Percentiles rank a stretch among this genome's conserved stretches.
Conservation (phyloP, 2,329 filamentous ascomycete genomes). For the Cadophora sp. region DNA sequence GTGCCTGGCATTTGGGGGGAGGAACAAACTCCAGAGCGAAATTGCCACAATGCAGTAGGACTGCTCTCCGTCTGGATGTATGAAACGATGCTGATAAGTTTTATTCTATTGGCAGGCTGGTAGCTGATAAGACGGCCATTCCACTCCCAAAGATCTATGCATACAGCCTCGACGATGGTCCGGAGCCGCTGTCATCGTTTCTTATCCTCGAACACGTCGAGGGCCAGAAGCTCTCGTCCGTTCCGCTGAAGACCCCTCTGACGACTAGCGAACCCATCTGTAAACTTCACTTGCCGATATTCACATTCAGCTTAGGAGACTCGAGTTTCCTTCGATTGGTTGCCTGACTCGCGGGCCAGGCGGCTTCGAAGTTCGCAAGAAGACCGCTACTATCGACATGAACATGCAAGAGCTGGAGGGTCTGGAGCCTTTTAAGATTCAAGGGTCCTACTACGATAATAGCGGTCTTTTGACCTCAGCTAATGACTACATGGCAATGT, state of each 20-base stretch:
- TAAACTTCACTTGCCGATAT: slow-evolving; percentile 36
- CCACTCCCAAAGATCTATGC: slow-evolving; percentile 37
- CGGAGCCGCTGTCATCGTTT: slow-evolving; percentile 35
- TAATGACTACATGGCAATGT: slow-evolving; percentile 37
- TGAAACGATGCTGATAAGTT: slow-evolving; percentile 20
- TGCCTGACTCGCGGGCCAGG: slow-evolving; percentile 24
- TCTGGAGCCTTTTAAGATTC: slow-evolving; percentile 34
- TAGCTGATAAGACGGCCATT: slow-evolving; percentile 33
- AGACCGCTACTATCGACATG: slow-evolving; percentile 31
- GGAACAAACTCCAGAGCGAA: slow-evolving; percentile 37
- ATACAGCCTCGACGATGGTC: slow-evolving; percentile 29
- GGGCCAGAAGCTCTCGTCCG: slow-evolving; percentile 31
- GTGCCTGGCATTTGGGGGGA: slow-evolving; percentile 27
- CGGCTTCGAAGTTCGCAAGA: slow-evolving; percentile 27
- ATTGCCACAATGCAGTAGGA: slow-evolving; percentile 35
- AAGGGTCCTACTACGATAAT: slow-evolving; percentile 26
- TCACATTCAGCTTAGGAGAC: slow-evolving; percentile 34
- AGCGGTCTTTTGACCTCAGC: slow-evolving; percentile 32
- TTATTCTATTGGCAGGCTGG: slow-evolving; percentile 22
- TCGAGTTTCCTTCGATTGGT: slow-evolving; percentile 35
- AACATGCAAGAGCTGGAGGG: slow-evolving; percentile 42
- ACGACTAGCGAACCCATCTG: slow-evolving; percentile 28
- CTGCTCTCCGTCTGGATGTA: slow-evolving; percentile 18
- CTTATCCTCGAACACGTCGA: slow-evolving; percentile 39
- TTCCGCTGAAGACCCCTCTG: slow-evolving; percentile 25